Base-by-base conservation (phyloP, 2,329 filamentous ascomycete genomes). In the Aspergillus intermedius region DNA sequence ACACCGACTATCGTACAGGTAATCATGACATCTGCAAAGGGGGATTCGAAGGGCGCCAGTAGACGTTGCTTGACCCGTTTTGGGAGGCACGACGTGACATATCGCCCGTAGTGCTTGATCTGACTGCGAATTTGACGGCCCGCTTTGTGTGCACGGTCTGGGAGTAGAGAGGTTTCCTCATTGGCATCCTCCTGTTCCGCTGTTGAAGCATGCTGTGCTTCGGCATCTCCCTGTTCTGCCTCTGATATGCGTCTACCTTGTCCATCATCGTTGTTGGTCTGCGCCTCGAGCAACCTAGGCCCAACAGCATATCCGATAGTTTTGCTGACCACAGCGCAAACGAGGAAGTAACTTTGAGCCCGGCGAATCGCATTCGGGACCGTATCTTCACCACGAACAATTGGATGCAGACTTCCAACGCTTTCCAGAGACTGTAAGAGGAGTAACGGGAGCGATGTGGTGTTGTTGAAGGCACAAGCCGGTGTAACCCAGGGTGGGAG, bases 261-360 rank as follows among this genome's bases (percentile, higher is more conserved):
- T 35, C 19, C 52, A 13, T 60, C 50, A 6, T 63, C 52, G 7
- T 71, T 64, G 0, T 56, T 48, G 8, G 57, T 64, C 53, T 79
- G 77, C 42, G 10, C 10, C 9, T 40, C 37, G 2, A 86, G 73
- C 35, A 86, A 67, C 10, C 75, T 69, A 1, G 82, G 82, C 0
- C 82, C 83, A 3, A 86, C 67, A 0, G 79, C 79, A 60, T 86
- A 86, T 0, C 82, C 85, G 50, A 86, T 65, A 46, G 77, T 80
- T 57, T 82, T 84, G 39, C 75, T 77, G 8, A 86, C 72, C 47
- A 83, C 84, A 3, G 82, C 77, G 54, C 82, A 84, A 50, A 86
- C 77, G 3, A 86, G 66, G 58, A 86, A 84, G 62, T 84, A 86
- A 12, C 78, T 79, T 59, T 84, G 80, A 5, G 81, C 81, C 8